Conservation (phyloP, 768 basidiomycete genomes). For the Multifurca ochricompacta region DNA sequence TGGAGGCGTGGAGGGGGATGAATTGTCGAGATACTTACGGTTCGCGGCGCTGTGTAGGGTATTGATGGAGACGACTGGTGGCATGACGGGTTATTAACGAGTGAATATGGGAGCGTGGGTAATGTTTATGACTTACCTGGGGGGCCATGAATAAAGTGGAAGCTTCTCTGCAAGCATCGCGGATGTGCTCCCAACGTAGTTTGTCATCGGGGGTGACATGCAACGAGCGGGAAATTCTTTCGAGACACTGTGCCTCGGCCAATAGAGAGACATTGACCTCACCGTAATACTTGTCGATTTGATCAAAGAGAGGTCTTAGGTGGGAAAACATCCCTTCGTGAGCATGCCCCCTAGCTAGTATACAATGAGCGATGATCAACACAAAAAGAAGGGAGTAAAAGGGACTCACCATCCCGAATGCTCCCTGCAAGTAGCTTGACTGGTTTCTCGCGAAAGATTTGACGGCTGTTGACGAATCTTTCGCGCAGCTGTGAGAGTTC, state of each 20-base stretch:
- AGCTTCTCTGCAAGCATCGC: constrained; percentile 8
- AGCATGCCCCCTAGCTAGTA: not conserved
- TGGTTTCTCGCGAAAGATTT: not conserved
- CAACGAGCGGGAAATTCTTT: not conserved
- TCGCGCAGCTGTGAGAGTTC: not conserved
- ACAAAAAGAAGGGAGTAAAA: not conserved
- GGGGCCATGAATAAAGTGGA: not conserved
- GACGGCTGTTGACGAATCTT: constrained; percentile 5
- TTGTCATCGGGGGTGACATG: constrained; percentile 8
- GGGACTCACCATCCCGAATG: not conserved
- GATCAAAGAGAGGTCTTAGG: constrained; percentile 1
- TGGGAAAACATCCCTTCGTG: not conserved
- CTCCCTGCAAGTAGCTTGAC: not conserved
- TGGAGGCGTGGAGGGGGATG: no score
- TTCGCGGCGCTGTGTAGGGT: not conserved
- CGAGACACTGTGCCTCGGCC: constrained; percentile 1
- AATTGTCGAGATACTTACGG: not conserved
- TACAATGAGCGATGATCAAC: not conserved
- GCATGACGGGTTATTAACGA: not conserved
- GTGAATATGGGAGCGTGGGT: not conserved
- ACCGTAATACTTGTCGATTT: constrained; percentile 8
- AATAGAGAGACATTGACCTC: constrained; percentile 5
- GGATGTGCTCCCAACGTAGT: constrained; percentile 14
- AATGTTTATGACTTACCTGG: not conserved
- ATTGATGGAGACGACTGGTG: not conserved